Evolutionary conservation across 106 monocot genomes (phyloP).

Genomic region (Posidonia australis): DNA sequence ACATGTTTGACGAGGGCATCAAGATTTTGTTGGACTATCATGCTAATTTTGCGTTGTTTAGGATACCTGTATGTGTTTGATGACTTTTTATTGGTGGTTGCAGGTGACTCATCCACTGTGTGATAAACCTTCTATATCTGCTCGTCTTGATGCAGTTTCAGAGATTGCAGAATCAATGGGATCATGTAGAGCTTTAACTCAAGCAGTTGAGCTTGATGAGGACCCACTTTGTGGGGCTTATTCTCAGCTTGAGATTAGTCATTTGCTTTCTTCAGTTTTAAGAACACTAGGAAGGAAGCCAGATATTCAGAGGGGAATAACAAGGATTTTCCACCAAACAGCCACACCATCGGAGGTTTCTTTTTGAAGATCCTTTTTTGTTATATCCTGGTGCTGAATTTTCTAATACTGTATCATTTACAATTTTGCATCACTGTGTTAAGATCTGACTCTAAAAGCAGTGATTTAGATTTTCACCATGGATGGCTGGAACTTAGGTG

Average conservation of each 20-base stretch:
- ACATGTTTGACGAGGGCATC: not conserved
- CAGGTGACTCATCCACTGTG: slow-evolving; percentile 82
- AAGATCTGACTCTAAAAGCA: no score
- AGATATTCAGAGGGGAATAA: slow-evolving; percentile 88
- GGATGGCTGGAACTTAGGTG: no score
- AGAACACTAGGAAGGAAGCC: slow-evolving; percentile 42
- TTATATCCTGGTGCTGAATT: not conserved
- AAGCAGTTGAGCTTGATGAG: slow-evolving; percentile 17
- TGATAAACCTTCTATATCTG: slow-evolving; percentile 64
- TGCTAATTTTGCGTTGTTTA: not conserved
- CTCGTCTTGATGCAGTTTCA: slow-evolving; percentile 91
- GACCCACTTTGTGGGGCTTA: slow-evolving; percentile 6
- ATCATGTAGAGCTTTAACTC: slow-evolving; percentile 23
- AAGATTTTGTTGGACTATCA: not conserved
- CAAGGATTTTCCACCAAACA: slow-evolving; percentile 82
- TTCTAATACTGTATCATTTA: not conserved
- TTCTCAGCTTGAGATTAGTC: slow-evolving; percentile 23
- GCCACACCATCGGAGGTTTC: slow-evolving; percentile 63
- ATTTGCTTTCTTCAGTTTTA: slow-evolving; percentile 57
- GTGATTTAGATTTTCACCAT: no score
- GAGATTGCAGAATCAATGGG: slow-evolving; percentile 82
- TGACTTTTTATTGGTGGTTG: slow-evolving; percentile 21
- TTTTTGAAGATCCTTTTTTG: not conserved
- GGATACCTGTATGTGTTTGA: not conserved
- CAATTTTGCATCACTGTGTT: not conserved